Conservation (phyloP, 208 protist species). For the Leishmania lainsoni region DNA sequence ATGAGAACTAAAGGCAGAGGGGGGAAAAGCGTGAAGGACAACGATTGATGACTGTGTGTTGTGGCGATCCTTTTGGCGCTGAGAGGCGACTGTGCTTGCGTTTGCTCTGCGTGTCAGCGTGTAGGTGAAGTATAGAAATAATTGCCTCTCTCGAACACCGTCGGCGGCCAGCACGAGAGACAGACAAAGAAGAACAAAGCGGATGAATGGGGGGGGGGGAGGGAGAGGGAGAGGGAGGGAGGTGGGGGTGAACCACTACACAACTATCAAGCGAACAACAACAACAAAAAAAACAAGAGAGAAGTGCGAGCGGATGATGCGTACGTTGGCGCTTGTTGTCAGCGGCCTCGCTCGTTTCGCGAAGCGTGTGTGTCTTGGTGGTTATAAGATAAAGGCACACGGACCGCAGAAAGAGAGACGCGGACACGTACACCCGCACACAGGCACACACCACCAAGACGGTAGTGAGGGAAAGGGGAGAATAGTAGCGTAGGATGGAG, state of each 20-base stretch:
- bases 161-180: background rate
- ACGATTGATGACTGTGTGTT: background rate
- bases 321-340: background rate
- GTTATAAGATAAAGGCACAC: slow-evolving; percentile 2
- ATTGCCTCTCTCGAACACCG: background rate
- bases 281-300: background rate
- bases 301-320: background rate
- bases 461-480: background rate
- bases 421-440: background rate
- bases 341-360: background rate
- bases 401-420: background rate
- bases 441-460: background rate
- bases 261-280: background rate
- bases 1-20: background rate
- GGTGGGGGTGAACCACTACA: background rate
- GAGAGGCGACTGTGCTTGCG: background rate
- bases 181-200: background rate
- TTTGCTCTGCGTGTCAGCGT: background rate
- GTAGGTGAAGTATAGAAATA: background rate
- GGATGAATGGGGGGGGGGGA: background rate
- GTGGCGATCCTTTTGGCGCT: background rate
- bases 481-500: background rate
- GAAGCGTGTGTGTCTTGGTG: background rate
- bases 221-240: background rate
- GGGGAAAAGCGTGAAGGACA: background rate